Conservation (phyloP, 2,329 filamentous ascomycete species). For the Chaetothyriales sp. region DNA sequence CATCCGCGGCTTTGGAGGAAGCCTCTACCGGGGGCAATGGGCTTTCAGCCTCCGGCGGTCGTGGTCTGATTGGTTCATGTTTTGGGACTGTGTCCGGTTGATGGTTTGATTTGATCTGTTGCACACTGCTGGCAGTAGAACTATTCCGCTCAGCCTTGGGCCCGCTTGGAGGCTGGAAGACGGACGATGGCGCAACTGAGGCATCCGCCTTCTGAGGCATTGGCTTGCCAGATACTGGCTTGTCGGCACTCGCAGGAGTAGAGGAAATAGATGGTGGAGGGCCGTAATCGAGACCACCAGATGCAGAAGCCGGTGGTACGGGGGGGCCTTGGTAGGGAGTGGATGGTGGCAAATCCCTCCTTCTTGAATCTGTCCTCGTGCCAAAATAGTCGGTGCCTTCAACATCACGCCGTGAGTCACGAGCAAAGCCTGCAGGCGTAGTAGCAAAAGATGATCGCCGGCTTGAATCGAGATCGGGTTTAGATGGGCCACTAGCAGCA, state of each 20-base stretch:
- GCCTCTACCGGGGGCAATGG: constrained; percentile 4
- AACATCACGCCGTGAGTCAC: constrained; percentile 14
- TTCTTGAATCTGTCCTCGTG: neutral
- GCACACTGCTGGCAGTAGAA: constrained; percentile 3
- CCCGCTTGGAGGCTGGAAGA: constrained; percentile 29
- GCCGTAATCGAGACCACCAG: constrained; percentile 17
- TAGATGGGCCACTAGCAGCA: constrained; percentile 6
- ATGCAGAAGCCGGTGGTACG: constrained; percentile 8
- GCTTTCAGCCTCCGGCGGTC: neutral
- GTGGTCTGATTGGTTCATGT: constrained; percentile 3
- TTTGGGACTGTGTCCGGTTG: constrained; percentile 8
- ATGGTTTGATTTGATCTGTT: constrained; percentile 6
- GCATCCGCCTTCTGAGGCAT: constrained; percentile 6
- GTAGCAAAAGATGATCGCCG: constrained; percentile 9
- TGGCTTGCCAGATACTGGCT: constrained; percentile 3
- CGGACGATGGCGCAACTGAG: constrained; percentile 3
- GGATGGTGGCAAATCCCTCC: neutral
- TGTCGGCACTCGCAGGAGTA: constrained; percentile 10
- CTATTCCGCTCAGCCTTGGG: constrained; percentile 30
- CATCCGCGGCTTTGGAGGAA: constrained; percentile 8
- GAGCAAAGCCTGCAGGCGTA: constrained; percentile 6
- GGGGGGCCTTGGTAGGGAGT: constrained; percentile 1
- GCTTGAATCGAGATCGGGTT: constrained; percentile 9
- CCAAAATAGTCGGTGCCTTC: constrained; percentile 17
- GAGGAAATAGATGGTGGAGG: constrained; percentile 15